Percentiles rank a stretch among this genome's conserved stretches.
These are phyloP conservation scores for Populus hybrid DNA, from an alignment of 441 rosid species.

Conservation along the genomic window DNA sequence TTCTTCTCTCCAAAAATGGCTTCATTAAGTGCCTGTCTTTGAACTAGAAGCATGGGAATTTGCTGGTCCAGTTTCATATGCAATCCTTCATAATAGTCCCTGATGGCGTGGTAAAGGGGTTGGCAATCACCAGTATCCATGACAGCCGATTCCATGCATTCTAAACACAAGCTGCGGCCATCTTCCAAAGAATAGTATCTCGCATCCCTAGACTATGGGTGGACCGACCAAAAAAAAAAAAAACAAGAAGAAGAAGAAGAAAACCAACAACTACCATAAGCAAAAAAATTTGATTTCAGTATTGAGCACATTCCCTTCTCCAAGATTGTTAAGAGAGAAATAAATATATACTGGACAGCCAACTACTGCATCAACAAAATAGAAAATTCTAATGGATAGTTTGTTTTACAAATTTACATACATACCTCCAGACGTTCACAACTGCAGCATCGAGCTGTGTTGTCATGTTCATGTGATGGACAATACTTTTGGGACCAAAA, in stretches of 20 bases:
- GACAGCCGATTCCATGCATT: slow-evolving; percentile 85
- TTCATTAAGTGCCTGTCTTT: slow-evolving; percentile 85
- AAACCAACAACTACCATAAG: neutral
- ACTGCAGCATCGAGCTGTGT: slow-evolving; percentile 85
- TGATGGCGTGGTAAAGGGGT: slow-evolving; percentile 77
- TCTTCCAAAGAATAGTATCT: slow-evolving; percentile 68
- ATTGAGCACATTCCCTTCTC: neutral
- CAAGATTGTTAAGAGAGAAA: neutral
- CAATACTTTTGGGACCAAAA: slow-evolving; percentile 96
- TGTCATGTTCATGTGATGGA: slow-evolving; percentile 80
- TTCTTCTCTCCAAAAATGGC: slow-evolving; percentile 83
- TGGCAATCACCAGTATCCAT: slow-evolving; percentile 89
- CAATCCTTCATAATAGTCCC: slow-evolving; percentile 92
- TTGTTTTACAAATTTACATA: slow-evolving; percentile 1
- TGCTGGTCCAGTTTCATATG: slow-evolving; percentile 81
- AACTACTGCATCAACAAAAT: neutral
- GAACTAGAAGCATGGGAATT: slow-evolving; percentile 91
- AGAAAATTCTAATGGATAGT: neutral
- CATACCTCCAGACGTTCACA: slow-evolving; percentile 92
- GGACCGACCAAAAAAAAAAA: neutral
- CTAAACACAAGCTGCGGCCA: slow-evolving; percentile 75
- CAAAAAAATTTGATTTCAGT: neutral
- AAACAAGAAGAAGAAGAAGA: neutral
- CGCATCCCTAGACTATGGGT: slow-evolving; percentile 60
- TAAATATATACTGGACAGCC: neutral